phyloP scores from a whole-genome alignment of 2,329 filamentous ascomycete genomes.

The Alternaria postmessia region DNA sequence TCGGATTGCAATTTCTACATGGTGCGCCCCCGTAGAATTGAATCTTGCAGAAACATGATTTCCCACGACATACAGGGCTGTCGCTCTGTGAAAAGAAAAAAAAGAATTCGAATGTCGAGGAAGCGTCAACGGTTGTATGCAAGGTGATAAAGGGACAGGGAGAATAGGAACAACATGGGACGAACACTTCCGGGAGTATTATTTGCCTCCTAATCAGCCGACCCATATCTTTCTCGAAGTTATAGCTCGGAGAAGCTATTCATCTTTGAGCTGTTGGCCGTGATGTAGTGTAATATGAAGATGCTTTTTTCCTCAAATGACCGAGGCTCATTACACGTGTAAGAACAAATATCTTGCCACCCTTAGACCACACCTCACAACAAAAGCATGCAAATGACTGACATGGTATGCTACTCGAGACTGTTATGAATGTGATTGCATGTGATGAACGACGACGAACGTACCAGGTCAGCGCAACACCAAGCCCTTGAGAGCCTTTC shows the following conservation, averaged over 20 bases:
- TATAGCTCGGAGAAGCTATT: background rate
- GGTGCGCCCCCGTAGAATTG: background rate
- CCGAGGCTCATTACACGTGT: too few relatives aligned
- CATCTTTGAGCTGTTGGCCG: background rate
- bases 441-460: background rate
- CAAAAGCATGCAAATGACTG: background rate
- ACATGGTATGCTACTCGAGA: background rate
- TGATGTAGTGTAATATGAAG: background rate
- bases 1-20: background rate
- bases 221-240: background rate
- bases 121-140: background rate
- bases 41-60: too few relatives aligned
- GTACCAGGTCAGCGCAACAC: background rate
- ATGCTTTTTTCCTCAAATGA: background rate
- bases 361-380: background rate
- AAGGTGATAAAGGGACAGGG: background rate
- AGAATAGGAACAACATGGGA: background rate
- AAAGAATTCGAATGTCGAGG: background rate
- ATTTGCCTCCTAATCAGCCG: background rate
- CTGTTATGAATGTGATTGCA: background rate
- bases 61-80: too few relatives aligned
- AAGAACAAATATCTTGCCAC: too few relatives aligned
- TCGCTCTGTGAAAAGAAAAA: background rate
- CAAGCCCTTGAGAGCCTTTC: background rate
- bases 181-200: background rate